Evolutionary conservation across 2,329 filamentous ascomycete genomes (phyloP).

Genomic region (Lachnum nothofagi): DNA sequence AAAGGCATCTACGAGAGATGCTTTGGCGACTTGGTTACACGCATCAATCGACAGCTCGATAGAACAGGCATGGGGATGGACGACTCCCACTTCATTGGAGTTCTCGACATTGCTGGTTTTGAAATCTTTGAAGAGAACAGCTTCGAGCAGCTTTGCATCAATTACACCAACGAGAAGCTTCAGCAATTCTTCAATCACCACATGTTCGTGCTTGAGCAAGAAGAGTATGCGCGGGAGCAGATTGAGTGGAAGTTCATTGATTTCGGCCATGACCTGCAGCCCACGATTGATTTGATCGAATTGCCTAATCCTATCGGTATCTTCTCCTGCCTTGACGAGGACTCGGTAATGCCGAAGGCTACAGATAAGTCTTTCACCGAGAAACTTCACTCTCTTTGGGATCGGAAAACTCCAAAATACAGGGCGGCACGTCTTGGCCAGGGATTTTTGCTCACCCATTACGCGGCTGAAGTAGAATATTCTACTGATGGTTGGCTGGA

Average conservation of each 20-base stretch:
- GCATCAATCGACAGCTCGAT: conserved; percentile 89
- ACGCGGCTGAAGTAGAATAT: conserved; percentile 96
- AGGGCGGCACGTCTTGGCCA: conserved; percentile 79
- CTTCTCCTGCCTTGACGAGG: conserved; percentile 95
- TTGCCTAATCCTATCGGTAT: conserved; percentile 95
- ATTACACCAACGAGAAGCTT: conserved; percentile 98
- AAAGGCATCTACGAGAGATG: conserved; percentile 98
- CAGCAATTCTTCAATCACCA: conserved; percentile 99
- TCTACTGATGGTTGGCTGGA: conserved; percentile 92
- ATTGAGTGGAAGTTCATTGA: conserved; percentile 99
- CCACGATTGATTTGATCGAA: conserved; percentile 96
- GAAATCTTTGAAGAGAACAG: conserved; percentile 98
- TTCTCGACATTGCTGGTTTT: conserved; percentile 97
- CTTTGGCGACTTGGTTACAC: conserved; percentile 84
- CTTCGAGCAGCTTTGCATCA: conserved; percentile 98
- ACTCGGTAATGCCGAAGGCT: conserved; percentile 98
- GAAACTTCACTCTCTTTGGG: conserved; percentile 94
- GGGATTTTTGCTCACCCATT: conserved; percentile 94
- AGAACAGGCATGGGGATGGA: conserved; percentile 76
- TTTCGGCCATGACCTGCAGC: conserved; percentile 93
- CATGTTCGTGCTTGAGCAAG: conserved; percentile 98
- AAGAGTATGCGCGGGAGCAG: conserved; percentile 94
- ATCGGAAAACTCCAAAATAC: conserved; percentile 92
- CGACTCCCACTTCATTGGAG: conserved; percentile 92
- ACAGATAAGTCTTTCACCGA: conserved; percentile 96